phyloP scores from a whole-genome alignment of 2,329 filamentous ascomycete species.

The Talaromyces sp. region DNA sequence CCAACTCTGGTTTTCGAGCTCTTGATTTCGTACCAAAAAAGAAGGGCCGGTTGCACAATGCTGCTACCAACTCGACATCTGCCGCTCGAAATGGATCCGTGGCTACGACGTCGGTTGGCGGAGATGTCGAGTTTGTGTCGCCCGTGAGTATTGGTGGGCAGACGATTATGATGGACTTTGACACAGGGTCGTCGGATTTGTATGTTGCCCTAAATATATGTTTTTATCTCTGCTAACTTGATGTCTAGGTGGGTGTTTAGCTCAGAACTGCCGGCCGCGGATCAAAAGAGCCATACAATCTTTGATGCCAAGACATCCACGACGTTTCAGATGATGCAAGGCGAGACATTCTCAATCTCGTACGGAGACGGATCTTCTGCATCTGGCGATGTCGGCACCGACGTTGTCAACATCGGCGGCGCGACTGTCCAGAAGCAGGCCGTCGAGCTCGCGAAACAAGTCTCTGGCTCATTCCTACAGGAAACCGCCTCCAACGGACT shows the following conservation, averaged over 20 bases:
- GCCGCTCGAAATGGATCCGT: constrained; percentile 12
- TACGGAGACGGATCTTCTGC: constrained; percentile 65
- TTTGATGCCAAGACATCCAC: constrained; percentile 50
- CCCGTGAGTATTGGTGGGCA: constrained; percentile 66
- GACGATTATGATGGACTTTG: constrained; percentile 63
- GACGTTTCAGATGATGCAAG: constrained; percentile 44
- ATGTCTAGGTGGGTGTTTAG: constrained; percentile 61
- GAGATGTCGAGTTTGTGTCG: constrained; percentile 64
- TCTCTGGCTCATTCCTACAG: constrained; percentile 53
- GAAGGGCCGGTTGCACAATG: constrained; percentile 12
- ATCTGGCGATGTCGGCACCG: constrained; percentile 58
- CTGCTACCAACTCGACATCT: constrained; percentile 8
- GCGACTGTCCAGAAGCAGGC: constrained; percentile 56
- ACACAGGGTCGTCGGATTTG: constrained; percentile 70
- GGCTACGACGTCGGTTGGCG: constrained; percentile 54
- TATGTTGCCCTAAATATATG: constrained; percentile 24
- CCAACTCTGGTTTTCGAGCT: constrained; percentile 34
- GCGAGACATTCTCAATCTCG: constrained; percentile 55
- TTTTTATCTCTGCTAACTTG: not conserved
- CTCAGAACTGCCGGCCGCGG: constrained; percentile 45
- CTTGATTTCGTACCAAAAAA: constrained; percentile 31
- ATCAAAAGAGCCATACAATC: constrained; percentile 48
- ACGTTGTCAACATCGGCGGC: constrained; percentile 62
- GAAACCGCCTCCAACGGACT: constrained; percentile 63
- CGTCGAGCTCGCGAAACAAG: constrained; percentile 58